A percentile compares a stretch with the other conserved stretches of the same genome.
These are phyloP conservation scores for Yarrowia bubula DNA, from an alignment of 805 yeast species.

Conservation along the genomic window DNA sequence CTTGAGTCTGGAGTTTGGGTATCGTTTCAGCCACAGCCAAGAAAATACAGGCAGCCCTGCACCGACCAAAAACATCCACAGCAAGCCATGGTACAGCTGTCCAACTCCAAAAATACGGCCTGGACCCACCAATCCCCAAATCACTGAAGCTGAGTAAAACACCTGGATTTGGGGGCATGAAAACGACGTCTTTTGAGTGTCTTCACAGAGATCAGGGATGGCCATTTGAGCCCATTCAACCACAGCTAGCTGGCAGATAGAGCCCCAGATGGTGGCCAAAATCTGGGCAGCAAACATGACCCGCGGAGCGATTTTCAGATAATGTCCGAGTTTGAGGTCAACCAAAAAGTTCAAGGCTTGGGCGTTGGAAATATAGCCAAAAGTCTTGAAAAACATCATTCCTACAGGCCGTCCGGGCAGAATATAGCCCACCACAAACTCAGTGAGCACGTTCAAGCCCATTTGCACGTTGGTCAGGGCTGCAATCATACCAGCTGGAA, in stretches of 20 bases:
- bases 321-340: constrained; percentile 64
- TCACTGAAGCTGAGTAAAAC: constrained; percentile 54
- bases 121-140: constrained; percentile 70
- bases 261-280: constrained; percentile 47
- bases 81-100: constrained; percentile 51
- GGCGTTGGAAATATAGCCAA: constrained; percentile 52
- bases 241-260: constrained; percentile 46
- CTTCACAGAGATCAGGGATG: constrained; percentile 46
- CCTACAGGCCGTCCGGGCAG: constrained; percentile 62
- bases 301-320: constrained; percentile 62
- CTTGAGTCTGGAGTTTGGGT: constrained; percentile 44
- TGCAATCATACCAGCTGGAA: constrained; percentile 61
- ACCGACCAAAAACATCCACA: constrained; percentile 63
- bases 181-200: constrained; percentile 46
- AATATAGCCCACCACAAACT: constrained; percentile 62
- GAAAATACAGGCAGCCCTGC: constrained; percentile 46
- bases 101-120: constrained; percentile 51
- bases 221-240: constrained; percentile 44
- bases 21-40: constrained; percentile 42
- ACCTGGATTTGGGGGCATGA: constrained; percentile 49
- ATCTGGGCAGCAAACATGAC: constrained; percentile 55
- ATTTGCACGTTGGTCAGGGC: constrained; percentile 61
- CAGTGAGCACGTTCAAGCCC: constrained; percentile 62
- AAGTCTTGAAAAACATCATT: constrained; percentile 60
- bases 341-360: constrained; percentile 56